These are phyloP conservation scores for Sarcomyxa edulis DNA, from an alignment of 768 basidiomycete species.

Conservation along the genomic window DNA sequence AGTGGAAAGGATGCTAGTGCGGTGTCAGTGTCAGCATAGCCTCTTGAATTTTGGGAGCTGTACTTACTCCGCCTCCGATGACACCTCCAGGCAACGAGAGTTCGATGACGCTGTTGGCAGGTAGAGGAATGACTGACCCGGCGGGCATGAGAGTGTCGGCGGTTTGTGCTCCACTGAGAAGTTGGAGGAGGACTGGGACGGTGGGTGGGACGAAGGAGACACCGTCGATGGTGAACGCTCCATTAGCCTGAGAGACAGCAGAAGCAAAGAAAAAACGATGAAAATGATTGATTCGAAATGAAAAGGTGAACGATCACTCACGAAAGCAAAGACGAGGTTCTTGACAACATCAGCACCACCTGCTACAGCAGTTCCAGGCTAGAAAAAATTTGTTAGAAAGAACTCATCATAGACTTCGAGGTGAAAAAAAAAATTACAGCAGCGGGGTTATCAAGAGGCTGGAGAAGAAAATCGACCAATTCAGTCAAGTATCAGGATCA, in stretches of 20 bases:
- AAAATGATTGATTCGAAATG: constrained; percentile 7
- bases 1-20: constrained; percentile 31
- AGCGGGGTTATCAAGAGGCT: neutral
- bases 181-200: constrained; percentile 10
- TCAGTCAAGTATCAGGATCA: no score
- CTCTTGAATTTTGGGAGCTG: no score
- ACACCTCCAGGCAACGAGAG: constrained; percentile 24
- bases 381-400: no score
- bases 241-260: constrained; percentile 1
- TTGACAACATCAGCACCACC: constrained; percentile 2
- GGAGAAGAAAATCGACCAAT: no score
- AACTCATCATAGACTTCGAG: no score
- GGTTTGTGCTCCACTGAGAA: constrained; percentile 5
- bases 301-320: no score
- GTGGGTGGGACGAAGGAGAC: constrained; percentile 15
- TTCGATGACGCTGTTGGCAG: constrained; percentile 34
- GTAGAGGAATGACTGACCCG: constrained; percentile 42
- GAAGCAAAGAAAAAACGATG: constrained; percentile 13
- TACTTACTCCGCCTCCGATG: constrained; percentile 29
- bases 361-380: constrained; percentile 1
- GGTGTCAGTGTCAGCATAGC: neutral
- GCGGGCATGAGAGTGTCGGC: constrained; percentile 37
- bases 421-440: no score
- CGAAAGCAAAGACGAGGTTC: constrained; percentile 3
- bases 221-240: constrained; percentile 18